Evolutionary conservation across 2,329 filamentous ascomycete species (phyloP).

Genomic region (Trichoderma polysporum): DNA sequence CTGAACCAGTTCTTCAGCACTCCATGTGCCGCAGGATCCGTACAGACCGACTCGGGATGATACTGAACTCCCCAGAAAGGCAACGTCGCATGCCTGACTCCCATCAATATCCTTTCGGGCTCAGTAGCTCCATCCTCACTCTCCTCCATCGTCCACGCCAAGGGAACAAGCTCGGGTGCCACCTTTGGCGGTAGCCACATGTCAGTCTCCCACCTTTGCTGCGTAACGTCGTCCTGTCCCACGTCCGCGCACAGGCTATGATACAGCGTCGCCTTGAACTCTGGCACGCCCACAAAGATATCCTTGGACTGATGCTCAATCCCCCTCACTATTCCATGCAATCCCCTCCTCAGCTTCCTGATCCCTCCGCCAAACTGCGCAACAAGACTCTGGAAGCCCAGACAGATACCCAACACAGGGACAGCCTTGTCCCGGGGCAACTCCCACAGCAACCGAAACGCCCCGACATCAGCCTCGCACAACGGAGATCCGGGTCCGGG

Average conservation of each 20-base stretch:
- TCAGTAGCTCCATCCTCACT: constrained; percentile 32
- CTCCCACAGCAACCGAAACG: constrained; percentile 75
- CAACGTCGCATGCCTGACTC: constrained; percentile 61
- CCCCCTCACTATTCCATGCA: constrained; percentile 77
- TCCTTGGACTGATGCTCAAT: constrained; percentile 61
- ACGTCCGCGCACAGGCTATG: constrained; percentile 62
- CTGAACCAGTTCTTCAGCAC: constrained; percentile 76
- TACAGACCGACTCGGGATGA: constrained; percentile 87
- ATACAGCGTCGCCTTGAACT: constrained; percentile 73
- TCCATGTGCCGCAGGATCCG: constrained; percentile 62
- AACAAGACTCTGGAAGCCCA: constrained; percentile 83
- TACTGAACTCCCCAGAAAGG: constrained; percentile 90
- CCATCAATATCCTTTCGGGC: constrained; percentile 69
- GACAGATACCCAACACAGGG: constrained; percentile 83
- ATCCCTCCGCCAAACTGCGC: constrained; percentile 66
- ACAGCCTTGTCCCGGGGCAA: constrained; percentile 58
- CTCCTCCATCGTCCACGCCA: constrained; percentile 62
- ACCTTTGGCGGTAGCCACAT: constrained; percentile 41
- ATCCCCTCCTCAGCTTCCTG: constrained; percentile 64
- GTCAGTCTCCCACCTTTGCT: constrained; percentile 36
- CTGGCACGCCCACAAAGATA: constrained; percentile 62
- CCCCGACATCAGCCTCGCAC: constrained; percentile 72
- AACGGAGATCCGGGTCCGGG: constrained; percentile 85
- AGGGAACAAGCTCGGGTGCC: constrained; percentile 49
- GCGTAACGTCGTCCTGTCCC: constrained; percentile 45